Evolutionary conservation across 2,329 filamentous ascomycete species (phyloP).

Genomic region (Botryotinia calthae): DNA sequence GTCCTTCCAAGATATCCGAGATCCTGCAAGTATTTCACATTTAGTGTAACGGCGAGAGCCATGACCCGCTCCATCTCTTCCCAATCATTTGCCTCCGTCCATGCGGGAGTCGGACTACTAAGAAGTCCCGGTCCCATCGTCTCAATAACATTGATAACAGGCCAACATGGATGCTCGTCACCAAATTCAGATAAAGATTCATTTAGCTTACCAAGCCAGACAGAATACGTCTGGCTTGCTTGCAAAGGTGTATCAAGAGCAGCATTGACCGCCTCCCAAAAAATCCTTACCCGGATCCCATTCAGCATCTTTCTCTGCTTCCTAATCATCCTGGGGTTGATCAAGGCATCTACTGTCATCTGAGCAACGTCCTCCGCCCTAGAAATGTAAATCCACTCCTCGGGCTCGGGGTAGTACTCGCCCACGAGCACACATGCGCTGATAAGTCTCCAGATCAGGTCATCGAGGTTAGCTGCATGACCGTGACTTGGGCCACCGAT

Average conservation of each 20-base stretch:
- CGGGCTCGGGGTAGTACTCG: background rate
- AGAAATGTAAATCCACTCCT: background rate
- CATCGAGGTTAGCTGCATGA: background rate
- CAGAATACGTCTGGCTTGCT: background rate
- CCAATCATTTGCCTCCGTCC: background rate
- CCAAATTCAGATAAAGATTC: background rate
- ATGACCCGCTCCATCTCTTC: background rate
- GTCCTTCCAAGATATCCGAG: background rate
- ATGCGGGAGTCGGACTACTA: background rate
- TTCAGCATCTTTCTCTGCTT: background rate
- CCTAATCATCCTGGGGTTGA: background rate
- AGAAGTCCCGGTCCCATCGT: background rate
- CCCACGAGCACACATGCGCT: background rate
- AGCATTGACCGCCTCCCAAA: background rate
- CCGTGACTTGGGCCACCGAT: background rate
- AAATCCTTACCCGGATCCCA: background rate
- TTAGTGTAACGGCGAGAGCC: background rate
- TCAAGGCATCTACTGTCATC: background rate
- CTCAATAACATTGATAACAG: background rate
- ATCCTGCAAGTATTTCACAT: background rate
- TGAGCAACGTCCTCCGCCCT: background rate
- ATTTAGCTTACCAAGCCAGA: background rate
- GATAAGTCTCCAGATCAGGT: background rate
- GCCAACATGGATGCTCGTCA: background rate
- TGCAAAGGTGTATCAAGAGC: background rate